Evolutionary conservation across 768 basidiomycete species (phyloP).

Genomic region (Dentipellis fragilis): DNA sequence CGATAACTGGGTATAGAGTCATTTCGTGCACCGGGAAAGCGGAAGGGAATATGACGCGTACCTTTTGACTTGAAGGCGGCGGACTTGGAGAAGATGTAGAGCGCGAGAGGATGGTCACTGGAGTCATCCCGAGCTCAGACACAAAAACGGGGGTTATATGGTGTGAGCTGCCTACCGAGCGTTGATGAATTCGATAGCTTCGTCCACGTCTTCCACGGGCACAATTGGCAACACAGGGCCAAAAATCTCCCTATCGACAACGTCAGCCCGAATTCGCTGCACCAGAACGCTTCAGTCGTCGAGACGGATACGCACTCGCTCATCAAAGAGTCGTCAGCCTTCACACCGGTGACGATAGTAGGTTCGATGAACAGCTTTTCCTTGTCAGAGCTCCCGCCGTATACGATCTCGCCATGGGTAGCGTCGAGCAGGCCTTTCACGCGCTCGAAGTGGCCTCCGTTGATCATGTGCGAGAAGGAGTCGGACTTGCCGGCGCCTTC

Average conservation of each 20-base stretch:
- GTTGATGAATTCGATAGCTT: constrained; percentile 62
- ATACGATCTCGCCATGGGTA: constrained; percentile 54
- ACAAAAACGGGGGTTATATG: neutral
- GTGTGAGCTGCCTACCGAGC: constrained; percentile 26
- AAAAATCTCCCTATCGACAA: constrained; percentile 60
- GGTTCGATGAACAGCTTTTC: constrained; percentile 57
- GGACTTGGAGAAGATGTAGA: constrained; percentile 70
- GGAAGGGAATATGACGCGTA: constrained; percentile 11
- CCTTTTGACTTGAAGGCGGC: constrained; percentile 51
- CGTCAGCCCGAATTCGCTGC: neutral
- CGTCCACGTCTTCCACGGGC: constrained; percentile 58
- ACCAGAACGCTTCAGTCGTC: neutral
- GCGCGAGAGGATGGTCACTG: constrained; percentile 64
- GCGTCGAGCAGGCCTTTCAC: constrained; percentile 52
- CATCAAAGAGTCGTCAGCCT: constrained; percentile 62
- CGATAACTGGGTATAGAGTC: constrained; percentile 37
- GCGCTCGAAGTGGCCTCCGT: constrained; percentile 43
- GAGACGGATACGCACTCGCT: constrained; percentile 40
- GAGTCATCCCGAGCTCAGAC: neutral
- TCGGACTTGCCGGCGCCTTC: constrained; percentile 32
- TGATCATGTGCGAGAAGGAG: constrained; percentile 43
- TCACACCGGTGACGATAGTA: constrained; percentile 59
- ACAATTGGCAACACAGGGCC: constrained; percentile 75
- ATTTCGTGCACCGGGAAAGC: too few relatives aligned
- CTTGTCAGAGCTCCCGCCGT: constrained; percentile 55